A percentile compares a stretch with the other conserved stretches of the same genome.
Conservation (phyloP, 345 rosid species). For the Luvunga scandens region DNA sequence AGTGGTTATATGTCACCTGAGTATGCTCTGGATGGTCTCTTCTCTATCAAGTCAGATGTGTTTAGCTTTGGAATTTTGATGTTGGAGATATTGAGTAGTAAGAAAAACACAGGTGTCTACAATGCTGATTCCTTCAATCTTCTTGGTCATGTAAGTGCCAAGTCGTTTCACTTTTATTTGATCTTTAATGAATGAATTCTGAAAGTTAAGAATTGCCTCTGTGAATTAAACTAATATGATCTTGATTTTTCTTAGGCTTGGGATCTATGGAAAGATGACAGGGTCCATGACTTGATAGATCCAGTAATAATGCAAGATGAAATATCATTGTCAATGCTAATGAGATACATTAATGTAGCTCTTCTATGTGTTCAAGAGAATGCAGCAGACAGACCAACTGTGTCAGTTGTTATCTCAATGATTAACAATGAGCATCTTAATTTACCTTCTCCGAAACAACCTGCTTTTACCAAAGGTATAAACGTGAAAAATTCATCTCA, state of each 20-base stretch:
- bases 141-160: constrained; percentile 24
- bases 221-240: not conserved
- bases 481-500: not conserved
- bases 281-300: not conserved
- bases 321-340: not conserved
- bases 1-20: constrained; percentile 50
- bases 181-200: not conserved
- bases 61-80: constrained; percentile 9
- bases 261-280: not conserved
- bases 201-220: not conserved
- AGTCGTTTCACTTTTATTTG: not conserved
- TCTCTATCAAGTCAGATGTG: constrained; percentile 12
- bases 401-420: not conserved
- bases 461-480: not conserved
- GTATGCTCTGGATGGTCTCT: constrained; percentile 8
- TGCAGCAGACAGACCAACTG: not conserved
- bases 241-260: not conserved
- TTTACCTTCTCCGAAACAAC: not conserved
- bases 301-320: not conserved
- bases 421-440: not conserved
- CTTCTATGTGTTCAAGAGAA: not conserved
- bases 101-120: constrained; percentile 43
- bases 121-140: constrained; percentile 26
- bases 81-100: constrained; percentile 46
- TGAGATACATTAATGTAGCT: not conserved